Conservation (phyloP, 345 rosid species). For the Aurinia saxatilis region DNA sequence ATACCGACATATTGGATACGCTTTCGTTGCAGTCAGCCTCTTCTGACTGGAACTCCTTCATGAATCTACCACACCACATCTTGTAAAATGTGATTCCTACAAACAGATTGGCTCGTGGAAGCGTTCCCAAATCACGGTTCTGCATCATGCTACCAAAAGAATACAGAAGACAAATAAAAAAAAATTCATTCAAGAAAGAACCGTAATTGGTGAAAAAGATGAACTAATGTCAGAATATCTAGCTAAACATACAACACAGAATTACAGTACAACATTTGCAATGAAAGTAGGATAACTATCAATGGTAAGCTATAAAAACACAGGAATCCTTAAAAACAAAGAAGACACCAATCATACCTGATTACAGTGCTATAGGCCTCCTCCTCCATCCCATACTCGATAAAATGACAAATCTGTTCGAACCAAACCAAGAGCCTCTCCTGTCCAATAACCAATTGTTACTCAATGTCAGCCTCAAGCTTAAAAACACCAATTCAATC, state of each 20-base stretch:
- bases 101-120: conserved; percentile 42
- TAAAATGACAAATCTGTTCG: conserved; percentile 56
- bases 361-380: conserved; percentile 47
- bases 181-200: not conserved
- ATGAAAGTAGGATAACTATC: not conserved
- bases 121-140: conserved; percentile 38
- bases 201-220: not conserved
- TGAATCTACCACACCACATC: conserved; percentile 49
- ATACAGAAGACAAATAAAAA: not conserved
- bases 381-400: conserved; percentile 39
- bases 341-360: conserved; percentile 35
- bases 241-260: not conserved
- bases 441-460: conserved; percentile 35
- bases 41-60: conserved; percentile 35
- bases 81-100: conserved; percentile 57
- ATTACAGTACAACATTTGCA: not conserved
- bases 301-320: not conserved
- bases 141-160: conserved; percentile 52
- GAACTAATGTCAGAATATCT: too few relatives aligned
- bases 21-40: conserved; percentile 19
- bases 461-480: not conserved
- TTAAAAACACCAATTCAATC: not conserved
- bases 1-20: conserved; percentile 27
- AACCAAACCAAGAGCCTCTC: conserved; percentile 47
- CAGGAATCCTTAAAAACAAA: not conserved